Evolutionary conservation across 2,329 filamentous ascomycete species (phyloP), one percentile per base, ranked within the genome.

Genomic region (Colletotrichum gigasporum): DNA sequence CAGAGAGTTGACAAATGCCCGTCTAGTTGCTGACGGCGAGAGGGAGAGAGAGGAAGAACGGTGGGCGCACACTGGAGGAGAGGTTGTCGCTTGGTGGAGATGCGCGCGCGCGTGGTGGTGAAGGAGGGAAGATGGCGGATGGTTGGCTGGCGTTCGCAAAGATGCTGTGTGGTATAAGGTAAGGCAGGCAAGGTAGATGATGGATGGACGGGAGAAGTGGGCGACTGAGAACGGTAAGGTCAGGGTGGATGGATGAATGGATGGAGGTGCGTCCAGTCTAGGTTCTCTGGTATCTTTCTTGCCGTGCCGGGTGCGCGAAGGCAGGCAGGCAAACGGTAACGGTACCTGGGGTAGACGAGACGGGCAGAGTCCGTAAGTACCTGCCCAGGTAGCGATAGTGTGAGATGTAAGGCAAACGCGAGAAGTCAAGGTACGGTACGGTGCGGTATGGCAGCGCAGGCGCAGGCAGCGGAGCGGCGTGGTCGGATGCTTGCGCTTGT

Each of bases 91-190:
- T 26, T n/a, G 42, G 37, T 66, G 53, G 53, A 64, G 39, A 52
- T 64, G 63, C 45, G 53, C 59, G 59, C 24, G 55, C 39, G 52
- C 52, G 63, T 35, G 51, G 22, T 57, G 52, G 59, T 57, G 64
- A 65, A 58, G 53, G 60, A 66, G 64, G 60, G 54, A 66, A 60
- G 50, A 66, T 66, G 60, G 50, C 48, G 64, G 64, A 60, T 66
- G 60, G 64, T 66, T 66, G 64, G 64, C 55, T 65, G 64, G 55
- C 28, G 54, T 60, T 54, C 34, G 60, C 60, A 66, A 52, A 63
- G 58, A 56, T 51, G 62, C 28, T 48, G 62, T 26, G 54, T 53
- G 57, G 42, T 56, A 63, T n/a, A 53, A 47, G 47, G 39, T 60
- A 45, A 52, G 45, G 45, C 56, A 16, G 42, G 51, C n/a, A 20